phyloP scores from a whole-genome alignment of 2,329 filamentous ascomycete genomes.

The Phyllosticta citribraziliensis region DNA sequence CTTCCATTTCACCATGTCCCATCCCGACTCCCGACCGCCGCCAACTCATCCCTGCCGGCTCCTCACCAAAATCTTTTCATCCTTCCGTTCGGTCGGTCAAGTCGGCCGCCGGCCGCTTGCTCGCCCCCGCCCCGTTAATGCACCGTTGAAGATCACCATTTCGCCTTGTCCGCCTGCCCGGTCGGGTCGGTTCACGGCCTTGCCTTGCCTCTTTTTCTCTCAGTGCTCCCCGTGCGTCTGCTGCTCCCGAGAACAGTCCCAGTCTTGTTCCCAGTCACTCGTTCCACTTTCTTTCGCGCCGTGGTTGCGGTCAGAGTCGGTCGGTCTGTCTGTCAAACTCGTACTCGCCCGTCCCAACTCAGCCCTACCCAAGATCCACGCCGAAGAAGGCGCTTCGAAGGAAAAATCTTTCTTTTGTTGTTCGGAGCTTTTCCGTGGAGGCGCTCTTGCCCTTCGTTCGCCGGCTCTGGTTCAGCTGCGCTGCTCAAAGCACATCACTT shows the following conservation, averaged over 20 bases:
- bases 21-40: background rate
- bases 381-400: background rate
- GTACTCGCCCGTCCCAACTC: constrained; percentile 6
- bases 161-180: background rate
- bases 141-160: background rate
- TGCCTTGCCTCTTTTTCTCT: background rate
- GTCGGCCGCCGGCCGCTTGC: background rate
- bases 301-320: background rate
- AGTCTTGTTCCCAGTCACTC: background rate
- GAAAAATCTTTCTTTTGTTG: background rate
- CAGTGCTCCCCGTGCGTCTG: background rate
- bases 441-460: too few species aligned
- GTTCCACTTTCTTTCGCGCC: background rate
- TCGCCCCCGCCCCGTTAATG: background rate
- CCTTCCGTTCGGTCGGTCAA: background rate
- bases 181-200: background rate
- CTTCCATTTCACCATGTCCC: background rate
- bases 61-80: background rate
- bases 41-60: background rate
- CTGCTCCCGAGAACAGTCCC: background rate
- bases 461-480: too few species aligned
- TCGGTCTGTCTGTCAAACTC: constrained; percentile 7
- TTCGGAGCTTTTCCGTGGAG: too few species aligned
- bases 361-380: background rate
- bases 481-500: too few species aligned